A percentile compares a stretch with the other conserved stretches of the same genome.
These are phyloP conservation scores for Monosporascus sp. DNA, from an alignment of 2,329 filamentous ascomycete genomes.

Conservation along the genomic window DNA sequence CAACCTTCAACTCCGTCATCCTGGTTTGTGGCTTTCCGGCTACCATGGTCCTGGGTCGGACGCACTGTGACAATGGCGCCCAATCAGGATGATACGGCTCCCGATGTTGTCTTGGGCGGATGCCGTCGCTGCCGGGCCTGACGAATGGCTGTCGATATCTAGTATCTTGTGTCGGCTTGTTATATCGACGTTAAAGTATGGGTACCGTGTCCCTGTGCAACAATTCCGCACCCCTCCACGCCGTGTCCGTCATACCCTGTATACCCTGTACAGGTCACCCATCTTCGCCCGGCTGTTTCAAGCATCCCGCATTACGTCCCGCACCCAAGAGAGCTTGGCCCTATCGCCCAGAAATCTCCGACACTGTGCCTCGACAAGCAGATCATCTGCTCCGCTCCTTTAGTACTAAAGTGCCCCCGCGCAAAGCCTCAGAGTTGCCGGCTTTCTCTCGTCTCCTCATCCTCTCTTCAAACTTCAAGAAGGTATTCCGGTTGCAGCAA, in stretches of 20 bases:
- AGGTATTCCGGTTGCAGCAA: constrained; percentile 9
- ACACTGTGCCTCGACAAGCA: constrained; percentile 6
- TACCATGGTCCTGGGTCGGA: constrained; percentile 23
- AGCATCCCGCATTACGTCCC: constrained; percentile 19
- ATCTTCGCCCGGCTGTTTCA: constrained; percentile 16
- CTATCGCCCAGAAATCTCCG: constrained; percentile 10
- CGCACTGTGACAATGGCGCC: constrained; percentile 23
- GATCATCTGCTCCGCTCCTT: constrained; percentile 2
- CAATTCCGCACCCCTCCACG: neutral
- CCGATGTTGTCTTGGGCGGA: constrained; percentile 7
- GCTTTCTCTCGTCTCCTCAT: constrained; percentile 1
- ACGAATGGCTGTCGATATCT: neutral
- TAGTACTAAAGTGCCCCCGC: constrained; percentile 10
- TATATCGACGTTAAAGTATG: neutral
- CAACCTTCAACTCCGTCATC: constrained; percentile 4
- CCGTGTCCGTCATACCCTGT: constrained; percentile 7
- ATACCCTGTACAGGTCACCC: constrained; percentile 16
- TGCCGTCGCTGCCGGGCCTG: constrained; percentile 3
- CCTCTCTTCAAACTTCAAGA: constrained; percentile 9
- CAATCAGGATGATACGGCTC: constrained; percentile 15
- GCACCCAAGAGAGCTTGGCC: constrained; percentile 14
- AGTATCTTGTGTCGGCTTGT: neutral
- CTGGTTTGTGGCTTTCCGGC: constrained; percentile 8
- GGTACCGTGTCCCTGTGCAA: neutral
- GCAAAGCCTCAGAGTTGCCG: constrained; percentile 13